These are phyloP conservation scores for Lineolata rhizophorae DNA, from an alignment of 495 filamentous ascomycete genomes.

Conservation along the genomic window DNA sequence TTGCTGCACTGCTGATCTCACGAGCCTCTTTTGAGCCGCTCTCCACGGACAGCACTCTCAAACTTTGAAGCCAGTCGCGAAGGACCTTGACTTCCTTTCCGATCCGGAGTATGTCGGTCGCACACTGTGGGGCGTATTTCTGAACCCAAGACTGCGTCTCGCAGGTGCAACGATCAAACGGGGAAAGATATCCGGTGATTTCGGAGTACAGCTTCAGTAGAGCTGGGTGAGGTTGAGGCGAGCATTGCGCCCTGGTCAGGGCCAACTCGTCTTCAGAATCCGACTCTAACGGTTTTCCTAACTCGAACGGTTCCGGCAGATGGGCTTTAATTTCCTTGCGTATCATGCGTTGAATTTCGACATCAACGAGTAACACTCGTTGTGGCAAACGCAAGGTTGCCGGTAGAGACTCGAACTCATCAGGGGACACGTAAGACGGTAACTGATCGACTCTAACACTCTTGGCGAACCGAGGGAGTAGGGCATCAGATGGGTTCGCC, in stretches of 20 bases:
- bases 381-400: no score
- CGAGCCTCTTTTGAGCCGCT: constrained; percentile 27
- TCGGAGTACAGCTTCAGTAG: constrained; percentile 35
- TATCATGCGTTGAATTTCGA: constrained; percentile 2
- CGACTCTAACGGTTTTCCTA: no score
- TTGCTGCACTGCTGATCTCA: constrained; percentile 1
- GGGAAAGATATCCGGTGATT: constrained; percentile 37
- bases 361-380: no score
- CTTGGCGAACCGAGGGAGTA: no score
- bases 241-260: no score
- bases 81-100: constrained; percentile 50
- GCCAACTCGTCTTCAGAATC: no score
- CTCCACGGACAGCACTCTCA: constrained; percentile 54
- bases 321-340: background rate
- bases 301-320: no score
- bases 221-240: constrained; percentile 28
- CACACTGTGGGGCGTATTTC: constrained; percentile 61
- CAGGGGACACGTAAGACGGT: no score
- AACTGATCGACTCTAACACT: no score
- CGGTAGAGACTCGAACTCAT: no score
- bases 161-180: constrained; percentile 61
- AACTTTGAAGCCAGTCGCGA: constrained; percentile 60
- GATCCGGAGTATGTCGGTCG: constrained; percentile 53
- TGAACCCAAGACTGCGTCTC: constrained; percentile 56
- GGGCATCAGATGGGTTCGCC: no score